A percentile compares a stretch with the other conserved stretches of the same genome.
Evolutionary conservation across 306 rosid genomes (phyloP).

Genomic region (Lagenaria siceraria): DNA sequence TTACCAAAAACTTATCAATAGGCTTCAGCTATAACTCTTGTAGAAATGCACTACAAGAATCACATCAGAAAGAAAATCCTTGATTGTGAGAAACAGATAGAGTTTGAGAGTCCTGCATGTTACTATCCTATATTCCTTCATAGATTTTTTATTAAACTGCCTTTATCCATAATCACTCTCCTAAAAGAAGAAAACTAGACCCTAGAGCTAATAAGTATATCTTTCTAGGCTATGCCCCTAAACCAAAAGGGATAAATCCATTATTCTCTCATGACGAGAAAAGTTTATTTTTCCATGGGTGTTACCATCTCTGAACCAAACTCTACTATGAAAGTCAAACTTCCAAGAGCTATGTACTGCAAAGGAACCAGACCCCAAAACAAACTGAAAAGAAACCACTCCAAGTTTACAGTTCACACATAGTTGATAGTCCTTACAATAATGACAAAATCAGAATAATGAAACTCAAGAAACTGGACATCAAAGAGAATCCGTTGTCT

Average conservation of each 20-base stretch:
- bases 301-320: background rate
- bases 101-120: background rate
- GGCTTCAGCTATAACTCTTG: background rate
- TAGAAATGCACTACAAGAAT: background rate
- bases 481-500: background rate
- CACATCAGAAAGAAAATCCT: background rate
- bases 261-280: background rate
- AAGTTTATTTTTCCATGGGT: background rate
- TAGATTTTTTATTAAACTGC: background rate
- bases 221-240: background rate
- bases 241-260: background rate
- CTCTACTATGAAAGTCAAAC: background rate
- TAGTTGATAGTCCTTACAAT: background rate
- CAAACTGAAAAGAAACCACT: background rate
- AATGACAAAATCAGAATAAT: background rate
- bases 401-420: background rate
- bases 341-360: background rate
- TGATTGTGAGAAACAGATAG: background rate
- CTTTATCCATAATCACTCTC: background rate
- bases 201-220: background rate
- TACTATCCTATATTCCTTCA: background rate
- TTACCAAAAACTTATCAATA: background rate
- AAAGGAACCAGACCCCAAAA: background rate
- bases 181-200: background rate
- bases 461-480: background rate